Conservation (phyloP, 2,329 filamentous ascomycete genomes). For the Aspergillus ustus region DNA sequence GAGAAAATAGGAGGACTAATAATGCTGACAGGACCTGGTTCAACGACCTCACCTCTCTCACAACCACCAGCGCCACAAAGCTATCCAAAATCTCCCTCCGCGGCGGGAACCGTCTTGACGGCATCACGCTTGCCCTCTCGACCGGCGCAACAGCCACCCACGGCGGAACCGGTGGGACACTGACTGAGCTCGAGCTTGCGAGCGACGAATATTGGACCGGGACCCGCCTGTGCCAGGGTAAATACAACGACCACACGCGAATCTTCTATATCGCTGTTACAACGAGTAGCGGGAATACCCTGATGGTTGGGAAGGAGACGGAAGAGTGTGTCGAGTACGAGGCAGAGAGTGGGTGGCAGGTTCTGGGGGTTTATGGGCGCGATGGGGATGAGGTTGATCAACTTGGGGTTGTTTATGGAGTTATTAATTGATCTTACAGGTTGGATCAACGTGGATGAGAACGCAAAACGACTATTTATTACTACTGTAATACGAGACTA, state of each 20-base stretch:
- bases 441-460: background rate
- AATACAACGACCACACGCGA: conserved; percentile 53
- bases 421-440: background rate
- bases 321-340: conserved; percentile 52
- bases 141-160: conserved; percentile 57
- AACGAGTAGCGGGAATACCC: conserved; percentile 54
- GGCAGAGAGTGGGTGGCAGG: conserved; percentile 56
- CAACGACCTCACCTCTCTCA: conserved; percentile 55
- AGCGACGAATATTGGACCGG: conserved; percentile 55
- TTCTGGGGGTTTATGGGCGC: conserved; percentile 60
- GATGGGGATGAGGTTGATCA: conserved; percentile 61
- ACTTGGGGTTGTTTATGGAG: conserved; percentile 46
- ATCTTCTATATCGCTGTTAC: conserved; percentile 62
- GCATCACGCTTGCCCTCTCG: conserved; percentile 53
- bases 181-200: conserved; percentile 50
- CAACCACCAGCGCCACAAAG: conserved; percentile 39
- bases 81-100: conserved; percentile 42
- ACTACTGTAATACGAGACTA: background rate
- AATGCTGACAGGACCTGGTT: conserved; percentile 50
- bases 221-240: conserved; percentile 57
- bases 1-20: background rate
- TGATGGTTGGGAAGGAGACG: conserved; percentile 53
- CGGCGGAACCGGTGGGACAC: conserved; percentile 58
- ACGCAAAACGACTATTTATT: background rate
- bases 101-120: conserved; percentile 57